These are phyloP conservation scores for Penicillium psychrofluorescens DNA, from an alignment of 495 filamentous ascomycete genomes.

Conservation along the genomic window DNA sequence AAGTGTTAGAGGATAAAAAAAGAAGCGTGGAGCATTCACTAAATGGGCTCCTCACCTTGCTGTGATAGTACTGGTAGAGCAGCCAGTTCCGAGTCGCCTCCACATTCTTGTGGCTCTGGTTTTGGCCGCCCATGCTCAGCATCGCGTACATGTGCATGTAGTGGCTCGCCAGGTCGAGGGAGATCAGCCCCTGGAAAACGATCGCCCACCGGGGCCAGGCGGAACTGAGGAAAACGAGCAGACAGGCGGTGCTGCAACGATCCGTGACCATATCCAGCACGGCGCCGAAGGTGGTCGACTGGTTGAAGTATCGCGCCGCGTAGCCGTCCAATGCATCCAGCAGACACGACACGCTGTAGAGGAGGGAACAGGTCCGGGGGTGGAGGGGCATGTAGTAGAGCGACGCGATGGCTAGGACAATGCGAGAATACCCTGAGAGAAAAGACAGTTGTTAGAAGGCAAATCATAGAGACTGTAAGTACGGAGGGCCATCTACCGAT, in stretches of 20 bases:
- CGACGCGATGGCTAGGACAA: conserved; percentile 82
- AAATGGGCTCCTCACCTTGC: conserved; percentile 56
- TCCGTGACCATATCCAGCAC: conserved; percentile 97
- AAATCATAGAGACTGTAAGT: conserved; percentile 6
- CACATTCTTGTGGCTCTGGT: conserved; percentile 88
- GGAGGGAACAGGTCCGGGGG: conserved; percentile 82
- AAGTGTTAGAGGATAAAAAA: not conserved
- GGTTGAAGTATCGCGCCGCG: conserved; percentile 79
- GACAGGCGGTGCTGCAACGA: conserved; percentile 87
- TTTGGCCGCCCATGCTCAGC: conserved; percentile 63
- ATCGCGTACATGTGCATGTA: conserved; percentile 99
- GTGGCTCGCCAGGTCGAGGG: conserved; percentile 86
- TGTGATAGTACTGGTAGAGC: conserved; percentile 92
- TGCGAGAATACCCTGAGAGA: conserved; percentile 73
- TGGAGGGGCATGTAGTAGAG: conserved; percentile 99
- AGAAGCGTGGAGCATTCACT: not conserved
- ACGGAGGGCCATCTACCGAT: conserved; percentile 54
- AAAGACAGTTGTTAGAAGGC: too few relatives aligned
- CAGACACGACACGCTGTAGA: conserved; percentile 88
- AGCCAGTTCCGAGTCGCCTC: conserved; percentile 61
- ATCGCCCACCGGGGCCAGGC: conserved; percentile 90
- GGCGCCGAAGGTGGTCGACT: conserved; percentile 89
- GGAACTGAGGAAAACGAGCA: conserved; percentile 86
- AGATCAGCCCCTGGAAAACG: conserved; percentile 87
- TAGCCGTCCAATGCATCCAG: conserved; percentile 91